Evolutionary conservation across 2,329 filamentous ascomycete genomes (phyloP), one percentile per base, ranked within the genome.

Genomic region (Epicoccum nigrum): DNA sequence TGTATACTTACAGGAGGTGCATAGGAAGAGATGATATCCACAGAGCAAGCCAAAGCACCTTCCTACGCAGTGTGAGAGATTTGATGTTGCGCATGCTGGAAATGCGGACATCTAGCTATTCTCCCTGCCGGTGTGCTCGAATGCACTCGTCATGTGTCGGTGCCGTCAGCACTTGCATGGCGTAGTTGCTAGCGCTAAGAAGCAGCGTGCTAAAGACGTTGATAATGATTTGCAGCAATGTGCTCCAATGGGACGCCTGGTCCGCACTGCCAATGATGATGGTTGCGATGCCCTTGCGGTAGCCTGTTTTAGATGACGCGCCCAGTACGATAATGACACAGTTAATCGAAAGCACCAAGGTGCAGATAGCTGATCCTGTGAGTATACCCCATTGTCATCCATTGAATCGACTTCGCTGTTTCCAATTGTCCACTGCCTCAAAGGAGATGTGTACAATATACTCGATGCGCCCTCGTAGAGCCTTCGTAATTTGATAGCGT

Each of bases 141-240:
- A 67, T 57, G 16, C 67, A 43, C 1, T 69, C 65, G 3, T 31
- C 5, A 13, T 64, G 38, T 2, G 63, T 63, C 0, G 66, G 66
- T 9, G 65, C 56, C 20, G 39, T 55, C 7, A 69, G 4, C 1
- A 64, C 56, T 43, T 69, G 65, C 64, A 68, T 67, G 0, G 59
- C 60, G 38, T 65, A 66, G 21, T 62, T 69, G 20, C 58, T 64
- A 4, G 55, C 53, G 0, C 47, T 53, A 2, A 69, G 35, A 2
- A 69, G 30, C 0, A 58, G 16, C 1, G 65, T 65, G 28, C 75
- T 76, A 19, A 80, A 60, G 0, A 69, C 56, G 63, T 83, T 83
- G 58, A 84, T 77, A 0, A 74, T 41, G n/a, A 83, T 56, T 59
- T 83, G 81, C 0, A 78, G 30, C 13, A 19, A 12, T 1, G 50